phyloP scores from a whole-genome alignment of 768 basidiomycete genomes.

The Lanmaoa rubissima region DNA sequence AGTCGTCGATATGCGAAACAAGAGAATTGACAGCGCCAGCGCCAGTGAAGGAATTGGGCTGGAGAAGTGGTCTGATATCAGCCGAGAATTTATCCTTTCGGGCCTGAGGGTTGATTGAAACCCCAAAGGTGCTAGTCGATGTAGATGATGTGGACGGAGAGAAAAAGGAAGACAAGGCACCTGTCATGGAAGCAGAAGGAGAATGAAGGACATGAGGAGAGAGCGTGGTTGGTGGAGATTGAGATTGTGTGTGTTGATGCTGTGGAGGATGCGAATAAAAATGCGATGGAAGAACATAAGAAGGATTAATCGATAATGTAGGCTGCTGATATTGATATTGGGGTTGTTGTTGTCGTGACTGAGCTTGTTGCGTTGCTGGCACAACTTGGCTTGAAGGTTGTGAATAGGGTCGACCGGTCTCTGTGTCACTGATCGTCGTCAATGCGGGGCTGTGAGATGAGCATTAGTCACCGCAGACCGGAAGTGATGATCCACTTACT shows the following conservation, averaged over 20 bases:
- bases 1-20: slow-evolving; percentile 49
- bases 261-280: slow-evolving; percentile 36
- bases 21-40: slow-evolving; percentile 67
- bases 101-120: slow-evolving; percentile 46
- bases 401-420: slow-evolving; percentile 45
- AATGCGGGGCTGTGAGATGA: slow-evolving; percentile 49
- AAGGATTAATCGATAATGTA: slow-evolving; percentile 43
- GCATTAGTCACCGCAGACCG: slow-evolving; percentile 13
- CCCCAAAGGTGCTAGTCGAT: slow-evolving; percentile 24
- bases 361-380: slow-evolving; percentile 32
- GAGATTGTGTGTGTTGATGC: slow-evolving; percentile 29
- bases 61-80: slow-evolving; percentile 55
- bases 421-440: slow-evolving; percentile 54
- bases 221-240: slow-evolving; percentile 55
- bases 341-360: slow-evolving; percentile 36
- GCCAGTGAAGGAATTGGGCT: slow-evolving; percentile 59
- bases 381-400: slow-evolving; percentile 41
- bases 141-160: slow-evolving; percentile 32
- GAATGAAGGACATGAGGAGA: slow-evolving; percentile 70
- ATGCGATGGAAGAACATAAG: slow-evolving; percentile 38
- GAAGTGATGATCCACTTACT: slow-evolving; percentile 44
- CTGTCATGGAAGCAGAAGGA: slow-evolving; percentile 39
- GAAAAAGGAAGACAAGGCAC: slow-evolving; percentile 40
- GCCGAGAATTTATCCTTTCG: slow-evolving; percentile 53
- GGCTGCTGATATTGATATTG: slow-evolving; percentile 41